phyloP scores from a whole-genome alignment of 2,329 filamentous ascomycete genomes.

The Pseudopithomyces maydicus region DNA sequence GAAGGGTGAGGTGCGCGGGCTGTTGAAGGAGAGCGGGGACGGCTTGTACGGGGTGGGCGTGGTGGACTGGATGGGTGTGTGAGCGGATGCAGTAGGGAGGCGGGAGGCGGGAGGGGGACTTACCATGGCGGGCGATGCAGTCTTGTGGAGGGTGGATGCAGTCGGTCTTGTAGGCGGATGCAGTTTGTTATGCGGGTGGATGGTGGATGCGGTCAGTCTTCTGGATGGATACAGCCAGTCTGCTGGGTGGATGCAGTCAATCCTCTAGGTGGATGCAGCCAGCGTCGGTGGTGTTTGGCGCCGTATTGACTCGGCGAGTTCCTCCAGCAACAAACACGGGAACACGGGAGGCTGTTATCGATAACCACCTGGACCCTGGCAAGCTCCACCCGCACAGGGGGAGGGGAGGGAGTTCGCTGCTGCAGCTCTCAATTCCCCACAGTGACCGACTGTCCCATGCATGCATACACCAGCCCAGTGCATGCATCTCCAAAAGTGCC shows the following conservation, averaged over 20 bases:
- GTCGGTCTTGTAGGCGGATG: no score
- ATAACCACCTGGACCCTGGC: no score
- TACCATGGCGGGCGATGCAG: conserved; percentile 10
- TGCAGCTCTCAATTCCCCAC: background rate
- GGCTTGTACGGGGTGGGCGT: conserved; percentile 47
- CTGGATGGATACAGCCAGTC: no score
- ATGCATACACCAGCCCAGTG: background rate
- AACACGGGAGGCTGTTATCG: no score
- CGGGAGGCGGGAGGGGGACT: background rate
- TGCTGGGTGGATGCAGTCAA: no score
- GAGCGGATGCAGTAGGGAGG: conserved; percentile 2
- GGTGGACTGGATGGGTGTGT: conserved; percentile 32
- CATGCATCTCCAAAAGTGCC: background rate
- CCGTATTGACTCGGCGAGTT: conserved; percentile 26
- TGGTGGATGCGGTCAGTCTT: no score
- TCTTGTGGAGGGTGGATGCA: background rate
- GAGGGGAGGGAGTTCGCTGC: no score
- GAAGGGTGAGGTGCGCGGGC: conserved; percentile 52
- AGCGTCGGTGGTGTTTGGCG: conserved; percentile 5
- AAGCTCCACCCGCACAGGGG: no score
- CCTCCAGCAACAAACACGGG: conserved; percentile 19
- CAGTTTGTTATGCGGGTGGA: no score
- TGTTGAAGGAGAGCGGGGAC: conserved; percentile 51
- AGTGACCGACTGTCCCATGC: background rate
- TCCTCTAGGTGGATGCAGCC: no score